These are phyloP conservation scores for Coprinellus aureogranulatus DNA, from an alignment of 768 basidiomycete species.

Conservation along the genomic window DNA sequence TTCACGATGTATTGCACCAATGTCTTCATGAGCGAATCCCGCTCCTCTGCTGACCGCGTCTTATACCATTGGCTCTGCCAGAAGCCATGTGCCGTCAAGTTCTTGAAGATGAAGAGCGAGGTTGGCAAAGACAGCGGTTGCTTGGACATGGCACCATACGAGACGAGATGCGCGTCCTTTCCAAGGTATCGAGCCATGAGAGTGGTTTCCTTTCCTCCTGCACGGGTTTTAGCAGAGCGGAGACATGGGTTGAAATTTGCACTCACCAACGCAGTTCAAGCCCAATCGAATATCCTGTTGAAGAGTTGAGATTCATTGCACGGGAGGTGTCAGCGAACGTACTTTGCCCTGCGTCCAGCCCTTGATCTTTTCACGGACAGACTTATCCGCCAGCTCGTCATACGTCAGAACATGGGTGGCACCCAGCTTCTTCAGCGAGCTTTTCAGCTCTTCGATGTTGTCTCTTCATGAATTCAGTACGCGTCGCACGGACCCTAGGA, in stretches of 20 bases:
- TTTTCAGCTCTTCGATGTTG: conserved; percentile 47
- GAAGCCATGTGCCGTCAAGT: conserved; percentile 71
- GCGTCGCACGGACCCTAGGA: not conserved
- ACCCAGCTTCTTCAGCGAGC: conserved; percentile 56
- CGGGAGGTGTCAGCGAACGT: not conserved
- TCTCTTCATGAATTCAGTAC: conserved; percentile 36
- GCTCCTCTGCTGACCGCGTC: conserved; percentile 44
- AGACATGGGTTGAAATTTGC: not conserved
- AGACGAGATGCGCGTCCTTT: conserved; percentile 68
- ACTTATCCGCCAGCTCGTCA: conserved; percentile 63
- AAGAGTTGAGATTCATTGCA: not conserved
- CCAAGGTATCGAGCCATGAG: conserved; percentile 69
- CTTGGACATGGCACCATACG: conserved; percentile 91
- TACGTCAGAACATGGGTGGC: conserved; percentile 79
- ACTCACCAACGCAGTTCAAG: conserved; percentile 50
- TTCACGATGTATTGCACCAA: conserved; percentile 53
- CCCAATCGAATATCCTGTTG: conserved; percentile 43
- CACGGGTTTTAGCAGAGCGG: not conserved
- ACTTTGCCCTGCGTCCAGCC: conserved; percentile 67
- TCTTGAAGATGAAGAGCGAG: conserved; percentile 81
- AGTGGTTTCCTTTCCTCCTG: conserved; percentile 64
- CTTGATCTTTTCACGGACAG: conserved; percentile 51
- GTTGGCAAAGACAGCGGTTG: conserved; percentile 75
- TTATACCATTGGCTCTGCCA: conserved; percentile 77
- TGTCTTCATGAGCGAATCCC: conserved; percentile 47